Conservation (phyloP, 2,329 filamentous ascomycete species). For the Sporothrix mexicana region DNA sequence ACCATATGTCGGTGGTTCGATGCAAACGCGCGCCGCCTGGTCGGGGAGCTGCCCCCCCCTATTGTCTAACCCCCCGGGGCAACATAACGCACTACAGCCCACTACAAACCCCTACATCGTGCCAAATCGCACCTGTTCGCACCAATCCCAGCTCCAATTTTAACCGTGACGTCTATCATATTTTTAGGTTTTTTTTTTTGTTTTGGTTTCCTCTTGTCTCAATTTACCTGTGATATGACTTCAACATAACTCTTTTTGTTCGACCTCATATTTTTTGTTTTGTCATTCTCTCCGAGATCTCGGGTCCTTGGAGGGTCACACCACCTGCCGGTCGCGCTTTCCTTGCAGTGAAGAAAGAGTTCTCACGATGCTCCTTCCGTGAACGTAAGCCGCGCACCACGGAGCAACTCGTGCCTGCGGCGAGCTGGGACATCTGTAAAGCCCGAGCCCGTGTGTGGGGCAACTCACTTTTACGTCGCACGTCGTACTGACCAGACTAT, state of each 20-base stretch:
- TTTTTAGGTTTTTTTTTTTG: neutral
- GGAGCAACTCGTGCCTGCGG: neutral
- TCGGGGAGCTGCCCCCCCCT: neutral
- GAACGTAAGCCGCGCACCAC: constrained; percentile 19
- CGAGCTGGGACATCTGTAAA: neutral
- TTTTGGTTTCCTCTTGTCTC: neutral
- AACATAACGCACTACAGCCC: neutral
- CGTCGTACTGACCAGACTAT: neutral
- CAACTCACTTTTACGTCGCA: neutral
- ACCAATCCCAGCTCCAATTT: constrained; percentile 7
- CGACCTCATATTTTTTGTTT: neutral
- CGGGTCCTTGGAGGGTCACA: neutral
- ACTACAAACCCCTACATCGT: neutral
- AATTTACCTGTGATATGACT: neutral
- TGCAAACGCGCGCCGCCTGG: constrained; percentile 15
- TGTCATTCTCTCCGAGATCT: neutral
- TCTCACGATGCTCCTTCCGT: constrained; percentile 5
- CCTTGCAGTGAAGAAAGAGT: neutral
- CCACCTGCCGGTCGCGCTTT: neutral
- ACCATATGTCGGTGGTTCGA: constrained; percentile 11
- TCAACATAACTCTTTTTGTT: neutral
- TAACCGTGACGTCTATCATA: constrained; percentile 1
- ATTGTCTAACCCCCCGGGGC: neutral
- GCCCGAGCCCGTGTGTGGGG: constrained; percentile 7
- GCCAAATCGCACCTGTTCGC: neutral